These are phyloP conservation scores for Penicillium brevicompactum DNA, from an alignment of 2,329 filamentous ascomycete genomes.

Conservation along the genomic window DNA sequence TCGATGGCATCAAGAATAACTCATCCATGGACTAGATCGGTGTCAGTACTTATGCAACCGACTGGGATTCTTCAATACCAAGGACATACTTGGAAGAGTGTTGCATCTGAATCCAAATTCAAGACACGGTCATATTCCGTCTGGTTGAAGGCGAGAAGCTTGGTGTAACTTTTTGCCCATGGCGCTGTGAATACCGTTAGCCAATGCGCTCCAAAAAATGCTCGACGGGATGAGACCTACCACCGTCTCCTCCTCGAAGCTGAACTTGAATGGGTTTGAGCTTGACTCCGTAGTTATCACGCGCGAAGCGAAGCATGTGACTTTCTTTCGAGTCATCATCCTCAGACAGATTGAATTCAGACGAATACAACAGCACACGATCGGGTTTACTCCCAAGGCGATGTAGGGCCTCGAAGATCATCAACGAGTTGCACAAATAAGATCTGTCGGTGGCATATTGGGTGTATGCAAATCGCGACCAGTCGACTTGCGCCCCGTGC, in stretches of 20 bases:
- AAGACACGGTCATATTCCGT: constrained; percentile 60
- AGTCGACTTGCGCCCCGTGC: constrained; percentile 14
- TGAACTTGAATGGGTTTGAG: constrained; percentile 44
- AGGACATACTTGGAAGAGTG: constrained; percentile 47
- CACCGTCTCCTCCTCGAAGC: not conserved
- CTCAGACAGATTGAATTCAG: not conserved
- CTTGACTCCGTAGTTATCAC: constrained; percentile 50
- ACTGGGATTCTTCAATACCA: too few relatives aligned
- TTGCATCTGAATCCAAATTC: constrained; percentile 63
- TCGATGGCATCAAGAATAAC: not conserved
- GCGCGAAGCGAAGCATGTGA: constrained; percentile 48
- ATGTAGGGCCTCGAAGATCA: constrained; percentile 34
- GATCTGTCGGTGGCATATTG: constrained; percentile 32
- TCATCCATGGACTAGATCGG: not conserved
- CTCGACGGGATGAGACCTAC: not conserved
- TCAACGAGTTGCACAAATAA: constrained; percentile 38
- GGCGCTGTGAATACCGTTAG: constrained; percentile 42
- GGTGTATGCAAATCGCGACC: constrained; percentile 33
- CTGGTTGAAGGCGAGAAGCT: constrained; percentile 67
- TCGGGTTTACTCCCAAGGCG: constrained; percentile 30
- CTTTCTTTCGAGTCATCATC: constrained; percentile 31
- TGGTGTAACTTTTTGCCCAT: constrained; percentile 64
- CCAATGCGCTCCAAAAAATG: not conserved
- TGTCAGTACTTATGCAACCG: not conserved
- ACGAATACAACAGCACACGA: constrained; percentile 10